Base-by-base conservation (phyloP, 305 asterid genomes). In the Fraxinus velutina region DNA sequence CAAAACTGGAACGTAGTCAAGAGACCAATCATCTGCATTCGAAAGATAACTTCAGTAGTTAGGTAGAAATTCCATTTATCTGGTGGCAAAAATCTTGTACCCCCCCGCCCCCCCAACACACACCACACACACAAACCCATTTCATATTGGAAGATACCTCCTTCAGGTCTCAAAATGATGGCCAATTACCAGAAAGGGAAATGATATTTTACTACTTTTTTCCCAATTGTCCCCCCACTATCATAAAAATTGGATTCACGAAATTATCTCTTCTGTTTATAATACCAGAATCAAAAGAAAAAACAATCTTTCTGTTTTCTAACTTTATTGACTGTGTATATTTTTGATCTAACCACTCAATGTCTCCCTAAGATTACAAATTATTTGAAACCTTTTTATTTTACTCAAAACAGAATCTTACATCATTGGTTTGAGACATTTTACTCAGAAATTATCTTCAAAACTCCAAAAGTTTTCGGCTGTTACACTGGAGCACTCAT, bases 11-110 rank as follows among this genome's bases (percentile, higher is more conserved):
- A 87, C 83, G 88, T 87, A 87, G 60, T 87, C 90, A 87, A 78
- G 91, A 86, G 97, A 89, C 99, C 99, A 95, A 85, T 90, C 91
- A 83, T 87, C 99, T 95, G 91, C 82, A 85, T 34, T 82, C 73
- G 79, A 73, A 86, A 78, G 17, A 84, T 44, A 76, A 44, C 44
- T 62, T 42, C 36, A 57, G 34, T 79, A 42, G 72, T 75, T 72
- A 73, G 83, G 39, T 76, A 57, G 22, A 70, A 80, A 36, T 24
- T 39, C 47, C 50, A 37, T 78, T 64, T 75, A 37, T 36, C 66
- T 19, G 42, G 39, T 60, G 32, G 76, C 55, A 29, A 27, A 75
- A 12, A 44, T 44, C 55, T 44, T 12, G 55, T 12, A 42, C 52
- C 1, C 44, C 44, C 44, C 12, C 44, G 0, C 12, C 44, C 44